Percentiles rank a stretch among this genome's conserved stretches.
Evolutionary conservation across 2,329 filamentous ascomycete genomes (phyloP).

Genomic region (Cercospora citrullina): DNA sequence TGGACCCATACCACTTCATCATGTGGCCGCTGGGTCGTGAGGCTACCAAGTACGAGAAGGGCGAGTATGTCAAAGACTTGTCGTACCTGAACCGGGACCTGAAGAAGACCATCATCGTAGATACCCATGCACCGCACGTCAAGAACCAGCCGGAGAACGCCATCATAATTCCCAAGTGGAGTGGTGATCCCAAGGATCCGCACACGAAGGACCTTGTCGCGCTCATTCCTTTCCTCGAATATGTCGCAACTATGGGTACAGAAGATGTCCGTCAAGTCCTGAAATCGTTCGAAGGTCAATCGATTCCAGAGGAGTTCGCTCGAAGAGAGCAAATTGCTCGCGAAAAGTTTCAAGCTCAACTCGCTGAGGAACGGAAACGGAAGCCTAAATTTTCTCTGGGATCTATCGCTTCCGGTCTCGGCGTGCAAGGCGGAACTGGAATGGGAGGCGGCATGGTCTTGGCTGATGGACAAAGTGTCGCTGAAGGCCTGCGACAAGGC

Average conservation of each 20-base stretch:
- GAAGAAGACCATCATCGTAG: slow-evolving; percentile 91
- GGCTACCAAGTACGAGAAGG: slow-evolving; percentile 94
- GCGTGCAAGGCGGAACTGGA: slow-evolving; percentile 68
- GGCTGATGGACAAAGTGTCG: slow-evolving; percentile 57
- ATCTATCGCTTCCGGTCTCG: slow-evolving; percentile 62
- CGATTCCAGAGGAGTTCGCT: slow-evolving; percentile 88
- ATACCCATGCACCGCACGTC: slow-evolving; percentile 79
- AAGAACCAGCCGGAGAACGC: slow-evolving; percentile 95
- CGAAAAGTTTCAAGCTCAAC: slow-evolving; percentile 77
- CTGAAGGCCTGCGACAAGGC: slow-evolving; percentile 80
- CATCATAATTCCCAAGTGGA: slow-evolving; percentile 88
- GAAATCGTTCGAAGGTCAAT: slow-evolving; percentile 65
- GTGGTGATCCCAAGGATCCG: slow-evolving; percentile 71
- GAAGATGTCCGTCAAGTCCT: slow-evolving; percentile 70
- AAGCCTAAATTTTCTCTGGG: slow-evolving; percentile 62
- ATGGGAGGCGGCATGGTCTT: slow-evolving; percentile 59
- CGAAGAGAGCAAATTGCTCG: slow-evolving; percentile 82
- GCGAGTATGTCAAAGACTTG: slow-evolving; percentile 98
- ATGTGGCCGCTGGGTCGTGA: slow-evolving; percentile 94
- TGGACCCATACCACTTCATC: slow-evolving; percentile 93
- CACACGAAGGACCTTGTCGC: slow-evolving; percentile 71
- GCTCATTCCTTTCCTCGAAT: slow-evolving; percentile 95
- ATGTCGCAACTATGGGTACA: slow-evolving; percentile 90
- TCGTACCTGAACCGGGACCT: slow-evolving; percentile 95
- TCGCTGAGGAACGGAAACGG: slow-evolving; percentile 68